Evolutionary conservation across 2,329 filamentous ascomycete genomes (phyloP).

Genomic region (Stagonosporopsis chrysanthemi): DNA sequence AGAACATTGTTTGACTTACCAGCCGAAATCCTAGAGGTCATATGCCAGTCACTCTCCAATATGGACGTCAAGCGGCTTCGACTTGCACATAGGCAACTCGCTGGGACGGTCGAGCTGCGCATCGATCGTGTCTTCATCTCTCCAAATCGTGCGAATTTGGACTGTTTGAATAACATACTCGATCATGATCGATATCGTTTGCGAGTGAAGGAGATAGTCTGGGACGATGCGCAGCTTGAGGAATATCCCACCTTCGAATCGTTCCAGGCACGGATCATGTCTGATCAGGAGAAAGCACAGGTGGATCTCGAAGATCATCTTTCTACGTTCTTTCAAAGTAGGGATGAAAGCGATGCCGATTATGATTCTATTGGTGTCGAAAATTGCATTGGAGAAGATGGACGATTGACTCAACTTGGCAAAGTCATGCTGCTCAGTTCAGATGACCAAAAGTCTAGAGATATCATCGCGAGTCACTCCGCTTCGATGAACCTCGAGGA

Average conservation of each 20-base stretch:
- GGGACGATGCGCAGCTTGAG: conserved; percentile 48
- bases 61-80: conserved; percentile 34
- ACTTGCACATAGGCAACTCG: conserved; percentile 26
- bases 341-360: neutral
- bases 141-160: conserved; percentile 50
- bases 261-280: conserved; percentile 8
- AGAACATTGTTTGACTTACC: conserved; percentile 33
- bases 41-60: conserved; percentile 26
- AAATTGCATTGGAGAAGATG: conserved; percentile 1
- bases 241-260: conserved; percentile 24
- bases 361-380: conserved; percentile 5
- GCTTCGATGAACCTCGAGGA: conserved; percentile 32
- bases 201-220: conserved; percentile 51
- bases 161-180: conserved; percentile 49
- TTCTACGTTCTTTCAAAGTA: neutral
- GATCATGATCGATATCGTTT: conserved; percentile 45
- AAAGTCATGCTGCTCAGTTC: conserved; percentile 27
- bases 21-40: conserved; percentile 26
- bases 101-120: conserved; percentile 33
- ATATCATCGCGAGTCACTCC: conserved; percentile 23
- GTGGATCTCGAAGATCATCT: conserved; percentile 1
- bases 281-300: neutral
- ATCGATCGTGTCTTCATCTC: conserved; percentile 52
- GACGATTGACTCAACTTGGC: conserved; percentile 21
- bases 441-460: conserved; percentile 22